A percentile compares a stretch with the other conserved stretches of the same genome.
Conservation (phyloP, 2,329 filamentous ascomycete species). For the Phyllosticta citrichinensis region DNA sequence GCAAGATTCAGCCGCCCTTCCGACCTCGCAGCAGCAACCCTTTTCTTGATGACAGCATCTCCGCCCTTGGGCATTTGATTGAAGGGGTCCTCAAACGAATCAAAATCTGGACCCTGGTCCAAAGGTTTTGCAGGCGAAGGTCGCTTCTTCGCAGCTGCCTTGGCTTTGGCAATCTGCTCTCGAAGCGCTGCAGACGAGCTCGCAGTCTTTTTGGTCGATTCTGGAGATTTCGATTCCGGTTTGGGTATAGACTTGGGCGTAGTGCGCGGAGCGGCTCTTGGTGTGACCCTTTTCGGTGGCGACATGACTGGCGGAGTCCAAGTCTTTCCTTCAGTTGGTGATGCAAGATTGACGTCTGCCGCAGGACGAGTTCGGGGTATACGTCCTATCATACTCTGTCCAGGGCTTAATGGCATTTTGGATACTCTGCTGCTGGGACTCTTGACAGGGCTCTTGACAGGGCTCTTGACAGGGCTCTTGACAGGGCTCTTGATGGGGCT, state of each 20-base stretch:
- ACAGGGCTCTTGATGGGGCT: not conserved
- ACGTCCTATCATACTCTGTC: conserved; percentile 26
- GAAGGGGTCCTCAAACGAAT: conserved; percentile 60
- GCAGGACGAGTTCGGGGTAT: conserved; percentile 20
- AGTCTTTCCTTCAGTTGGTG: not conserved
- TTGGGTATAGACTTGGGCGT: not conserved
- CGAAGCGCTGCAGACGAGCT: conserved; percentile 75
- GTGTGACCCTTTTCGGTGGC: not conserved
- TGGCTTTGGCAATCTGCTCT: conserved; percentile 88
- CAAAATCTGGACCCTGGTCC: conserved; percentile 34
- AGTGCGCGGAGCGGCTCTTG: not conserved
- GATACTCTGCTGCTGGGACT: conserved; percentile 16
- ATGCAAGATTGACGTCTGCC: conserved; percentile 18
- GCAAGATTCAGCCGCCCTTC: conserved; percentile 83
- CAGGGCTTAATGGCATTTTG: conserved; percentile 19
- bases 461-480: not conserved
- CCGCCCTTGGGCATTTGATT: conserved; percentile 53
- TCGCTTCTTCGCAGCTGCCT: conserved; percentile 45
- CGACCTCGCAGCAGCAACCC: conserved; percentile 61
- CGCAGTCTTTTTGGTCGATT: conserved; percentile 29
- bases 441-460: not conserved
- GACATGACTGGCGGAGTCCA: not conserved
- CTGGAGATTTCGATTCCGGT: conserved; percentile 10
- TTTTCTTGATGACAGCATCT: conserved; percentile 60
- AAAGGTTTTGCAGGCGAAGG: conserved; percentile 9